These are phyloP conservation scores for Suillus luteus DNA, from an alignment of 768 basidiomycete genomes.

Conservation along the genomic window DNA sequence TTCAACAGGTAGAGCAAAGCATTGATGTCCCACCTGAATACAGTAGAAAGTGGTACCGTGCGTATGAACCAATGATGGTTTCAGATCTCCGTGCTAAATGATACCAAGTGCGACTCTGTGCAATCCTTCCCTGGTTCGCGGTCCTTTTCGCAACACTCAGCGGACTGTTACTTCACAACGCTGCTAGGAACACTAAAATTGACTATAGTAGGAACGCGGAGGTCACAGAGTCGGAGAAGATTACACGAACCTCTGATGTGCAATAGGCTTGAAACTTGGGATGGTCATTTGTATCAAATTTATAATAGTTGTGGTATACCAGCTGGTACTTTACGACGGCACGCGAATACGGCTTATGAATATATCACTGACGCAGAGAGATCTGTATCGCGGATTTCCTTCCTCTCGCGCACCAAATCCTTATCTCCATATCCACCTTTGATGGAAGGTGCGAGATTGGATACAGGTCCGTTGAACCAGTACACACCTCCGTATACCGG, in stretches of 20 bases:
- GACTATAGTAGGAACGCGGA: background rate
- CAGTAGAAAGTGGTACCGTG: slow-evolving; percentile 45
- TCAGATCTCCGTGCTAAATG: slow-evolving; percentile 8
- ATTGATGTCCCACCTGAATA: slow-evolving; percentile 46
- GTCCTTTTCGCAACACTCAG: slow-evolving; percentile 42
- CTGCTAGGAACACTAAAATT: slow-evolving; percentile 19
- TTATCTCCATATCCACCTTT: too few relatives aligned
- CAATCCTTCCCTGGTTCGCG: slow-evolving; percentile 54
- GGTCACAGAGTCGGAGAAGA: slow-evolving; percentile 7
- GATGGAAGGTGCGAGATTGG: slow-evolving; percentile 10
- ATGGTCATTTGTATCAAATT: background rate
- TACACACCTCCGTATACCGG: slow-evolving; percentile 28
- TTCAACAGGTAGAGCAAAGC: slow-evolving; percentile 38
- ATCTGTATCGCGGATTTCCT: background rate
- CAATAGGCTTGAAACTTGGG: background rate
- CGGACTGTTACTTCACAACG: slow-evolving; percentile 35
- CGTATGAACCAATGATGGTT: slow-evolving; percentile 23
- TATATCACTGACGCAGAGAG: background rate
- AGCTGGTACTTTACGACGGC: background rate
- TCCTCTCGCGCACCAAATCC: background rate
- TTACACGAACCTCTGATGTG: background rate
- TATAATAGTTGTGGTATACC: background rate
- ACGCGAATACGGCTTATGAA: background rate
- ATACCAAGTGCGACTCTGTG: slow-evolving; percentile 44
- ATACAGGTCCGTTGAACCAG: slow-evolving; percentile 32